phyloP scores from a whole-genome alignment of 2,329 filamentous ascomycete genomes.

The Fusarium drepaniforme region DNA sequence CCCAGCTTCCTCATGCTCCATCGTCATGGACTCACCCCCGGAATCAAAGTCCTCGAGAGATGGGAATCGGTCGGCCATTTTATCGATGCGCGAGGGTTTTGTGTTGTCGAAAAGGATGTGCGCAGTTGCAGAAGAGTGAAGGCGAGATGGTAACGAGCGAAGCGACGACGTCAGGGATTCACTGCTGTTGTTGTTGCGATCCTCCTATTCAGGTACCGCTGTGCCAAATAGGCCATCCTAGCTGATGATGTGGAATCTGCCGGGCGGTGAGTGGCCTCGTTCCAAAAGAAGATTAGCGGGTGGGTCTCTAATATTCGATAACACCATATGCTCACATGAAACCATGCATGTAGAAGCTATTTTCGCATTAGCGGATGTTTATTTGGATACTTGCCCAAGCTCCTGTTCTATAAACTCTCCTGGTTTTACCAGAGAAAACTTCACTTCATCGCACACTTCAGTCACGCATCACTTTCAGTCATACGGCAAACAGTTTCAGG shows the following conservation, averaged over 20 bases:
- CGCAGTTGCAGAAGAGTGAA: neutral
- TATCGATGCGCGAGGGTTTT: conserved; percentile 33
- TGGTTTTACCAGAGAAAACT: conserved; percentile 41
- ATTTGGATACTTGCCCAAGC: conserved; percentile 39
- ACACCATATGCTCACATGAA: conserved; percentile 25
- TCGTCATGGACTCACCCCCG: conserved; percentile 61
- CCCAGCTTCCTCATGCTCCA: conserved; percentile 13
- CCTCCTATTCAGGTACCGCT: conserved; percentile 45
- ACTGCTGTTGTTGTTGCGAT: conserved; percentile 31
- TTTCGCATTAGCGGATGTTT: conserved; percentile 37
- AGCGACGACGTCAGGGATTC: conserved; percentile 32
- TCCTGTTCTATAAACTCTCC: conserved; percentile 37
- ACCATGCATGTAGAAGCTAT: conserved; percentile 42
- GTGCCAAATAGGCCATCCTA: conserved; percentile 42
- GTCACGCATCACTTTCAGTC: conserved; percentile 31
- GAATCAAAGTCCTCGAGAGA: conserved; percentile 83
- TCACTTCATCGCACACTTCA: conserved; percentile 31
- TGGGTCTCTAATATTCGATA: conserved; percentile 35
- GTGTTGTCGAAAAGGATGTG: neutral
- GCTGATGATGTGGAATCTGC: conserved; percentile 50
- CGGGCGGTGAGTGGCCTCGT: conserved; percentile 48
- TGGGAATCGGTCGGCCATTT: conserved; percentile 83
- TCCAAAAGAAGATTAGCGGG: conserved; percentile 17
- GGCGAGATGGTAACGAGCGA: conserved; percentile 5
- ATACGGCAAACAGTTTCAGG: conserved; percentile 28